A percentile compares a stretch with the other conserved stretches of the same genome.
phyloP scores from a whole-genome alignment of 345 rosid species.

The Combretum micranthum region DNA sequence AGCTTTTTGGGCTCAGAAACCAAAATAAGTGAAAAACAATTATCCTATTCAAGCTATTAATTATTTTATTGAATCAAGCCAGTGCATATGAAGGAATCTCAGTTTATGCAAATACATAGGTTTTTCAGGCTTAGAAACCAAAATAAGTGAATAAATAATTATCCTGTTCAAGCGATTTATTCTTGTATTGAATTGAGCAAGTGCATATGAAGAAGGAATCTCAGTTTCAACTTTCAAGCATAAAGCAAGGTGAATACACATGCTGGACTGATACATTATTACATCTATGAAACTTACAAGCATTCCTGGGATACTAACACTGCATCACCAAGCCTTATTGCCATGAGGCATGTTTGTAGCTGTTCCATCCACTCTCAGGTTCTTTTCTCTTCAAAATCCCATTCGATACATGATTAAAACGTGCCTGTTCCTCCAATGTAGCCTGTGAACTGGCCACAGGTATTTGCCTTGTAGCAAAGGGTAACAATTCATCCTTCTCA shows the following conservation, averaged over 20 bases:
- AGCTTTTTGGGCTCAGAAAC: too few relatives aligned
- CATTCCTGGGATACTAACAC: slow-evolving; percentile 13
- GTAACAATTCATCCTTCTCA: slow-evolving; percentile 49
- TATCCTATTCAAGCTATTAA: too few relatives aligned
- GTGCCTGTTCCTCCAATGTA: slow-evolving; percentile 48
- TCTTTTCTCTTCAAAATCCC: slow-evolving; percentile 62
- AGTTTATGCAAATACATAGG: too few relatives aligned
- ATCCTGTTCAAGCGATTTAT: too few relatives aligned
- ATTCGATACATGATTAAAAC: slow-evolving; percentile 52
- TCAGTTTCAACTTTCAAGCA: too few relatives aligned
- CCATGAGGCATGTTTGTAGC: slow-evolving; percentile 65
- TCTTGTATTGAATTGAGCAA: too few relatives aligned
- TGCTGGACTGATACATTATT: background rate
- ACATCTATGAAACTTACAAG: slow-evolving; percentile 25
- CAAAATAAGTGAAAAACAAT: too few relatives aligned
- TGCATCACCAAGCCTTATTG: slow-evolving; percentile 30
- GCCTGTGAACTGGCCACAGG: slow-evolving; percentile 44
- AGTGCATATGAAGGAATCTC: too few relatives aligned
- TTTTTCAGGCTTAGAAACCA: too few relatives aligned
- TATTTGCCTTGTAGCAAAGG: slow-evolving; percentile 36
- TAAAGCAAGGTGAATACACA: background rate
- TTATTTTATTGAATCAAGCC: too few relatives aligned
- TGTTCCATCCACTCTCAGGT: slow-evolving; percentile 81
- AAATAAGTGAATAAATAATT: too few relatives aligned
- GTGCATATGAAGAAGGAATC: too few relatives aligned